Base-by-base conservation (phyloP, 208 protist species). In the Leishmania tropica region DNA sequence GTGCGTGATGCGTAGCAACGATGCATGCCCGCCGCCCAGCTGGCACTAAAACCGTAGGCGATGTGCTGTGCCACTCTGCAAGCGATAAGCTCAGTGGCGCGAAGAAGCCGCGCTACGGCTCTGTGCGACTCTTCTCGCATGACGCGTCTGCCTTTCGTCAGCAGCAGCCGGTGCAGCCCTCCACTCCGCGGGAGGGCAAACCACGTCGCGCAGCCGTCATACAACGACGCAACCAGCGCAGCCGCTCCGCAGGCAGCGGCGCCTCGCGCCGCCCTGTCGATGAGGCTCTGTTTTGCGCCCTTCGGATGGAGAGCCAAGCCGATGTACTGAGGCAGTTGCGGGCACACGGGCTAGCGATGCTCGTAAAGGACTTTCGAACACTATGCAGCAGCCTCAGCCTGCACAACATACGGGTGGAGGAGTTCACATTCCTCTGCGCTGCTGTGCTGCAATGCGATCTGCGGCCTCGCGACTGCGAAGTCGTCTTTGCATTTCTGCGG, bases 311-410 rank as follows among this genome's bases (percentile, higher is more conserved):
- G 45, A 67, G 82, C 21, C 78, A 85, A 31, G 73, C 53, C 53
- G 60, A 62, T 4, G 82, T 85, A 10, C 35, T 80, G 73, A 21
- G 60, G 31, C 76, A 75, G 76, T 75, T 85, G 48, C 76, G 82
- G 40, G 47, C 37, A n/a, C 56, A 65, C 19, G 78, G 82, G 7
- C 71, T 75, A 42, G 71, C 51, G 42, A 17, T 10, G 21, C 82
- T 85, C 51, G 81, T 67, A 21, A 53, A 75, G 51, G 53, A 75
- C 60, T 85, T 85, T 42, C 72, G 64, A 21, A 48, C 40, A 47
- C 73, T 85, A 4, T 85, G 82, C 82, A 79, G 82, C 53, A 79
- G 78, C 42, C 77, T 85, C 62, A 85, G 82, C 65, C 76, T 85
- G 78, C 82, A 81, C 51, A 60, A 82, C 78, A 71, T 85, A 35